Conservation (phyloP, 768 basidiomycete species). For the Pholiota microspora region DNA sequence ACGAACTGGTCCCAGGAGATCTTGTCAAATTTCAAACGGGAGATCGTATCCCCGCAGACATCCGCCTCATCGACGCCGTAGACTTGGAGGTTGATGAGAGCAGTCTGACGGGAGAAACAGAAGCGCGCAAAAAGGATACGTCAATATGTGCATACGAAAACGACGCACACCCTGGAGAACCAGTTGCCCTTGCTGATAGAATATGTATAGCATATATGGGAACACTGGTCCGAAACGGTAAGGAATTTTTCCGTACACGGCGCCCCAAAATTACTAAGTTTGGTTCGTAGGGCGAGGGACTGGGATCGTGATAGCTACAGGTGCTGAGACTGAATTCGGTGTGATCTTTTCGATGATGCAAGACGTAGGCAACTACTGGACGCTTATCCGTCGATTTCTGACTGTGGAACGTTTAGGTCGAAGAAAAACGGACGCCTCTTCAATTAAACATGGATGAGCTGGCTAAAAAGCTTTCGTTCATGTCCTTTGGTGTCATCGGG, state of each 20-base stretch:
- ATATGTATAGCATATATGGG: slow-evolving; percentile 95
- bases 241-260: slow-evolving; percentile 20
- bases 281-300: slow-evolving; percentile 61
- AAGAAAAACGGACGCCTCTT: slow-evolving; percentile 89
- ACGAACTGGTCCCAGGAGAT: slow-evolving; percentile 96
- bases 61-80: slow-evolving; percentile 77
- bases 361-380: slow-evolving; percentile 51
- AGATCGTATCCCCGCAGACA: slow-evolving; percentile 92
- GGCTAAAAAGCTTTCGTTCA: slow-evolving; percentile 83
- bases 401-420: slow-evolving; percentile 35
- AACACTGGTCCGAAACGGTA: slow-evolving; percentile 87
- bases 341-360: slow-evolving; percentile 99
- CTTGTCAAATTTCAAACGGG: slow-evolving; percentile 87
- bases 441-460: slow-evolving; percentile 97
- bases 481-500: slow-evolving; percentile 95
- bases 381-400: background rate
- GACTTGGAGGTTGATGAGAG: slow-evolving; percentile 96
- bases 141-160: slow-evolving; percentile 51
- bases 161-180: slow-evolving; percentile 32
- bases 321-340: slow-evolving; percentile 89
- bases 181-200: slow-evolving; percentile 74
- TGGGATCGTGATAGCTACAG: slow-evolving; percentile 87
- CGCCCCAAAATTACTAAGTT: background rate
- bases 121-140: slow-evolving; percentile 65
- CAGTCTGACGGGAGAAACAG: slow-evolving; percentile 91